phyloP scores from a whole-genome alignment of 352 stramenopile species.

The Phytophthora syringae region DNA sequence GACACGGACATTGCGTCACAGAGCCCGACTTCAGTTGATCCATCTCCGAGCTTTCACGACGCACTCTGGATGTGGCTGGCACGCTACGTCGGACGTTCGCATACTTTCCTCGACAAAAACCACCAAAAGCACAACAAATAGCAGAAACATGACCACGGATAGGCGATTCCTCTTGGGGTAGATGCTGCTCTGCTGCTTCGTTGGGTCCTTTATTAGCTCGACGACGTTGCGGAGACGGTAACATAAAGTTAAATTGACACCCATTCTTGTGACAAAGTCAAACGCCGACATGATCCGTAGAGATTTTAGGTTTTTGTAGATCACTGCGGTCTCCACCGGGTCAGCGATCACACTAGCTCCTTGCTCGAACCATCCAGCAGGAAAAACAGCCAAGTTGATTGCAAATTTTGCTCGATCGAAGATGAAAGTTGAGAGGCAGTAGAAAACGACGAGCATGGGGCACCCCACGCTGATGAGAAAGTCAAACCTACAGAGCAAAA shows the following conservation, averaged over 20 bases:
- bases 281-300: slow-evolving; percentile 29
- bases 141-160: slow-evolving; percentile 9
- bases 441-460: slow-evolving; percentile 29
- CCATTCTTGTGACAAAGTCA: slow-evolving; percentile 27
- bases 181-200: not conserved
- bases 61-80: slow-evolving; percentile 32
- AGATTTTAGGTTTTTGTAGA: slow-evolving; percentile 24
- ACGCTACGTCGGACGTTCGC: slow-evolving; percentile 14
- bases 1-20: slow-evolving; percentile 42
- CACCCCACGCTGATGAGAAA: slow-evolving; percentile 23
- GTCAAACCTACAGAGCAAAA: slow-evolving; percentile 26
- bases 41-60: slow-evolving; percentile 32
- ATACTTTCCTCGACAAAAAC: slow-evolving; percentile 32
- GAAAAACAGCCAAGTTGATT: slow-evolving; percentile 27
- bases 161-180: slow-evolving; percentile 8
- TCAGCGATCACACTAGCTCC: slow-evolving; percentile 1
- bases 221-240: slow-evolving; percentile 9
- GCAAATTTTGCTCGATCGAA: slow-evolving; percentile 28
- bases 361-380: slow-evolving; percentile 1
- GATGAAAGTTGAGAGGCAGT: slow-evolving; percentile 24
- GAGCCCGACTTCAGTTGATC: slow-evolving; percentile 15
- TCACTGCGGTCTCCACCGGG: not conserved
- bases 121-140: not conserved
- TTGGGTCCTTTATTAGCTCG: not conserved
- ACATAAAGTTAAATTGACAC: slow-evolving; percentile 18